Evolutionary conservation across 495 filamentous ascomycete species (phyloP).

Genomic region (Jackrogersella minutella): DNA sequence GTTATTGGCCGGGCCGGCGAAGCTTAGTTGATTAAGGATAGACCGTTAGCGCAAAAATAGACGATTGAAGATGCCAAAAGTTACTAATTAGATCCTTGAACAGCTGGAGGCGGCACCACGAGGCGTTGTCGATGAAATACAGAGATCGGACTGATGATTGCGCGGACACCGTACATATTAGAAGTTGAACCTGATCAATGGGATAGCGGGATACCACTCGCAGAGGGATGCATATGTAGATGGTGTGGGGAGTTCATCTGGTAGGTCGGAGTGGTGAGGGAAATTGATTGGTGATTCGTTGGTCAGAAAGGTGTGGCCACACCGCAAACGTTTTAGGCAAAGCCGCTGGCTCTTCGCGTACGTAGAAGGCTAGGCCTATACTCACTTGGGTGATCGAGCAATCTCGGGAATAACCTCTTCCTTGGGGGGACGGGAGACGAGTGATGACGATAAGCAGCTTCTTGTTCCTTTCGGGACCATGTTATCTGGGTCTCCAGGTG

Average conservation of each 20-base stretch:
- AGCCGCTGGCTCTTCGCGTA: slow-evolving; percentile 17
- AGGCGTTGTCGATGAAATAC: slow-evolving; percentile 1
- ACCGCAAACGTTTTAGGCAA: slow-evolving; percentile 31
- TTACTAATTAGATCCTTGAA: neutral
- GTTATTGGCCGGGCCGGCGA: neutral
- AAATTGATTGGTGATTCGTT: slow-evolving; percentile 23
- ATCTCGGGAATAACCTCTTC: slow-evolving; percentile 38
- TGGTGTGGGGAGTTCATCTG: slow-evolving; percentile 24
- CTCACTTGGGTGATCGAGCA: slow-evolving; percentile 20
- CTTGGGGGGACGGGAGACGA: slow-evolving; percentile 13
- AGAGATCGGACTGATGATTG: slow-evolving; percentile 4
- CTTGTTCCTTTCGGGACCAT: neutral
- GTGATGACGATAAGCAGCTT: slow-evolving; percentile 3
- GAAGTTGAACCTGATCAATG: slow-evolving; percentile 12
- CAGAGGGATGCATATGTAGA: slow-evolving; percentile 11
- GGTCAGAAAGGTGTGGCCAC: slow-evolving; percentile 29
- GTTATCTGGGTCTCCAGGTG: too few species aligned
- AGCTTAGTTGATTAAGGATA: neutral
- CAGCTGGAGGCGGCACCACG: slow-evolving; percentile 11
- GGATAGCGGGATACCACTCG: slow-evolving; percentile 13
- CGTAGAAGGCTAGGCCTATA: slow-evolving; percentile 19
- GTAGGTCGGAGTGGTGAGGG: slow-evolving; percentile 26
- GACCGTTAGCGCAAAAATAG: neutral
- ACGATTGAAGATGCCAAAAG: slow-evolving; percentile 4
- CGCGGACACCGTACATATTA: slow-evolving; percentile 10